These are phyloP conservation scores for Starmera dryadoides DNA, from an alignment of 805 yeast species.

Conservation along the genomic window DNA sequence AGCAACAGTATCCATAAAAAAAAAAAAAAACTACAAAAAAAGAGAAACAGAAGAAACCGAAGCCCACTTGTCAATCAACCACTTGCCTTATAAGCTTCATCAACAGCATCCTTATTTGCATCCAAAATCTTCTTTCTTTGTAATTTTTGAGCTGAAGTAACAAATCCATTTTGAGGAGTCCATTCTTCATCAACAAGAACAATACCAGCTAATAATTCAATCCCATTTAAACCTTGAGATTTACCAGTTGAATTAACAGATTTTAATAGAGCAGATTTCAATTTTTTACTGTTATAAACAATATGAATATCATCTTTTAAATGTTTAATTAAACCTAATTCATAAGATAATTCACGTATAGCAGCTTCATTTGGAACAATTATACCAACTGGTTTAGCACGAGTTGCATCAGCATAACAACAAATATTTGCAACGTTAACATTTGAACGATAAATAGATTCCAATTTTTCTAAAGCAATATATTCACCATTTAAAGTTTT, in stretches of 20 bases:
- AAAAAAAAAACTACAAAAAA: no score
- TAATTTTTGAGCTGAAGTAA: conserved; percentile 92
- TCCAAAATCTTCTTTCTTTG: conserved; percentile 86
- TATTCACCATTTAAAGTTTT: conserved; percentile 97
- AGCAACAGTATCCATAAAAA: no score
- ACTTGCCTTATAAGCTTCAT: conserved; percentile 41
- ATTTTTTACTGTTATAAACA: conserved; percentile 47
- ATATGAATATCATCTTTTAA: conserved; percentile 39
- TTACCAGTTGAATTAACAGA: conserved; percentile 69
- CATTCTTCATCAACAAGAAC: conserved; percentile 85
- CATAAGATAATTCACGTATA: conserved; percentile 52
- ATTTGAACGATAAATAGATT: conserved; percentile 83
- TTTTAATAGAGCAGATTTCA: conserved; percentile 47
- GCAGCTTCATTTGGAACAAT: conserved; percentile 73
- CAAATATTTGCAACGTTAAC: conserved; percentile 73
- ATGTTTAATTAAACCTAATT: conserved; percentile 41
- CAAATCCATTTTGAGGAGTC: conserved; percentile 95
- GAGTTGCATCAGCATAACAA: conserved; percentile 83
- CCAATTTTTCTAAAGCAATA: conserved; percentile 92
- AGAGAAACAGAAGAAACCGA: no score
- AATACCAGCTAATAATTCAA: conserved; percentile 75
- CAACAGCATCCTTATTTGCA: conserved; percentile 60
- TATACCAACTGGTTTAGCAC: conserved; percentile 90
- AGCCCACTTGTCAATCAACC: no score
- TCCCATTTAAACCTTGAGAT: conserved; percentile 74